phyloP scores from a whole-genome alignment of 345 rosid species.

The Abelmoschus esculentus region DNA sequence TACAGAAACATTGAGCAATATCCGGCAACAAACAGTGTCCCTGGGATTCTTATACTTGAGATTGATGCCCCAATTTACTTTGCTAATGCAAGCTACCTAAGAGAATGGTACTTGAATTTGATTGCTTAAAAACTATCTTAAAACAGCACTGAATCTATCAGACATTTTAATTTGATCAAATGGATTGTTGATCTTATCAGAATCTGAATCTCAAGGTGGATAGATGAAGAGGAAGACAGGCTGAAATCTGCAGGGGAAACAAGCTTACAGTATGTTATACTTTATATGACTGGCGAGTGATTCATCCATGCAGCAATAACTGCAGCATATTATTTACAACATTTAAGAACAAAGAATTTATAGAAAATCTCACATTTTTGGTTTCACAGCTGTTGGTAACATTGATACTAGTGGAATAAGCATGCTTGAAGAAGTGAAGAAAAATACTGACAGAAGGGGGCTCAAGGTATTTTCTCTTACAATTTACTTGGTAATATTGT shows the following conservation, averaged over 20 bases:
- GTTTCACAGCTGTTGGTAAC: conserved; percentile 63
- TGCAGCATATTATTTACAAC: neutral
- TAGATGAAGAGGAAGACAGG: conserved; percentile 68
- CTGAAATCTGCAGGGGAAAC: conserved; percentile 42
- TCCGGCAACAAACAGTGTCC: conserved; percentile 38
- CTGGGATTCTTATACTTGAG: conserved; percentile 60
- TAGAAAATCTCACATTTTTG: neutral
- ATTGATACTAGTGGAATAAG: conserved; percentile 94
- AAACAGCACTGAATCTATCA: neutral
- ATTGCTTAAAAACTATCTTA: neutral
- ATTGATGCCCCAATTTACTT: conserved; percentile 86
- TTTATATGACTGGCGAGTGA: conserved; percentile 56
- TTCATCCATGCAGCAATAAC: neutral
- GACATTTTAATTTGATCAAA: neutral
- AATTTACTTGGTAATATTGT: neutral
- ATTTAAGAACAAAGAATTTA: neutral
- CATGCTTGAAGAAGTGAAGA: conserved; percentile 83
- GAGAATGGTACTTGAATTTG: conserved; percentile 55
- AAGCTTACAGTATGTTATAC: conserved; percentile 55
- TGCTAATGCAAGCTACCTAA: conserved; percentile 68
- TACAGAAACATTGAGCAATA: conserved; percentile 73
- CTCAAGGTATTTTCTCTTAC: conserved; percentile 39
- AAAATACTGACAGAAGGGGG: conserved; percentile 44
- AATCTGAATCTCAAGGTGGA: conserved; percentile 75
- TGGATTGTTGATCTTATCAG: conserved; percentile 20